Base-by-base conservation (phyloP, 1,284 basidiomycete species). In the Cutaneotrichosporon dermatis region DNA sequence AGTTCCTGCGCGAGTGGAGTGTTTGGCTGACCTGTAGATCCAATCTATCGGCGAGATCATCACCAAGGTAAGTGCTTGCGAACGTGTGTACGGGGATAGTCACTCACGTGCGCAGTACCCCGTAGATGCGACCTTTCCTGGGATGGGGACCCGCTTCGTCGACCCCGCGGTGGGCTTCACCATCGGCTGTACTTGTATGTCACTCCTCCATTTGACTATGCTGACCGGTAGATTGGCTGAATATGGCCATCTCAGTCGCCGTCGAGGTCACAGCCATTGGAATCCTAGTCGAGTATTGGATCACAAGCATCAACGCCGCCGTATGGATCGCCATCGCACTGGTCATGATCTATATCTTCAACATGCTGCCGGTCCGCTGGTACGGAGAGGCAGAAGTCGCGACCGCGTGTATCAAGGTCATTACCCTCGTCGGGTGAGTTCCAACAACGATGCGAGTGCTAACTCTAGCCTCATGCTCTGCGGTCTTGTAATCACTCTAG, bases 341-440 rank as follows among this genome's bases (percentile, higher is more conserved):
- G 6, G 55, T 51, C 15, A 35, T 25, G 10, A 57, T 57, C 35
- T 57, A 51, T 41, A 5, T 11, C 12, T 51, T 56, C 54, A 61
- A 64, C 51, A 33, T 59, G 34, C 55, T 59, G 13, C 58, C 58
- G 4, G 58, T 62, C 2, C 39, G 52, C 4, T 57, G 43, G 50
- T 62, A 53, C 46, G 63, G 63, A 10, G 63, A 64, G 39, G 58
- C 53, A 8, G 60, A 61, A 39, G 58, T 64, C 34, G 55, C 49
- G 10, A 58, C 60, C 35, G 58, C 63, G 5, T 51, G 54, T 33
- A 57, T 64, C 46, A 64, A 64, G 12, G 51, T 61, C 35, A 55
- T 55, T 12, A 55, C 53, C 11, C 53, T 55, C 15, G 9, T 55
- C n/a, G 53, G 53, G 50, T 51, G 9, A 39, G 50, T 16, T 7